These are phyloP conservation scores for Hypoxylon trugodes DNA, from an alignment of 495 filamentous ascomycete species.

Conservation along the genomic window DNA sequence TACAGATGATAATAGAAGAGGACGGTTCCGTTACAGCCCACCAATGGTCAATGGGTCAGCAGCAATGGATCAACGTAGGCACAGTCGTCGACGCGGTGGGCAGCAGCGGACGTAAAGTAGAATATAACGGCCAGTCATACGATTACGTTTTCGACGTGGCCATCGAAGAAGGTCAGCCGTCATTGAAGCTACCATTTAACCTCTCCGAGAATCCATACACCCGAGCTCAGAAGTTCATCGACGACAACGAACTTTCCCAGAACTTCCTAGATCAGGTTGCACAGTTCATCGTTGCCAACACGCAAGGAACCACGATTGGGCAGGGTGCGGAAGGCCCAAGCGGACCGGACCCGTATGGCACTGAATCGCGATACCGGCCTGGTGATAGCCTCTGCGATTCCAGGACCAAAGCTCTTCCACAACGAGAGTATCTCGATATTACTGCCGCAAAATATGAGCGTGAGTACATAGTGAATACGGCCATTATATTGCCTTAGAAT, in stretches of 20 bases:
- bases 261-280: slow-evolving; percentile 92
- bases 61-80: slow-evolving; percentile 83
- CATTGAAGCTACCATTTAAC: slow-evolving; percentile 94
- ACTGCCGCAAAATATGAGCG: slow-evolving; percentile 55
- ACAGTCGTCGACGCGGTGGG: slow-evolving; percentile 91
- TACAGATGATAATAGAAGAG: slow-evolving; percentile 85
- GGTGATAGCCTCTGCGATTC: slow-evolving; percentile 55
- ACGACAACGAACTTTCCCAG: slow-evolving; percentile 89
- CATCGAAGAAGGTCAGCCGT: slow-evolving; percentile 93
- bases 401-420: slow-evolving; percentile 74
- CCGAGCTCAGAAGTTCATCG: slow-evolving; percentile 88
- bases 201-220: slow-evolving; percentile 92
- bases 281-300: slow-evolving; percentile 91
- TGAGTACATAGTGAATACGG: slow-evolving; percentile 32
- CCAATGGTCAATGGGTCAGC: slow-evolving; percentile 72
- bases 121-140: slow-evolving; percentile 86
- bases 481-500: slow-evolving; percentile 7
- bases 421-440: slow-evolving; percentile 83
- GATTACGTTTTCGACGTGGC: slow-evolving; percentile 99
- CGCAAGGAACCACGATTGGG: slow-evolving; percentile 83
- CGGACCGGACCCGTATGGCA: slow-evolving; percentile 75
- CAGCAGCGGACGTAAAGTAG: slow-evolving; percentile 74
- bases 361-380: slow-evolving; percentile 79
- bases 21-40: slow-evolving; percentile 83
- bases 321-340: slow-evolving; percentile 50